Conservation (phyloP, 1,139 yeast genomes). For the Saccharomyces pastorianus region DNA sequence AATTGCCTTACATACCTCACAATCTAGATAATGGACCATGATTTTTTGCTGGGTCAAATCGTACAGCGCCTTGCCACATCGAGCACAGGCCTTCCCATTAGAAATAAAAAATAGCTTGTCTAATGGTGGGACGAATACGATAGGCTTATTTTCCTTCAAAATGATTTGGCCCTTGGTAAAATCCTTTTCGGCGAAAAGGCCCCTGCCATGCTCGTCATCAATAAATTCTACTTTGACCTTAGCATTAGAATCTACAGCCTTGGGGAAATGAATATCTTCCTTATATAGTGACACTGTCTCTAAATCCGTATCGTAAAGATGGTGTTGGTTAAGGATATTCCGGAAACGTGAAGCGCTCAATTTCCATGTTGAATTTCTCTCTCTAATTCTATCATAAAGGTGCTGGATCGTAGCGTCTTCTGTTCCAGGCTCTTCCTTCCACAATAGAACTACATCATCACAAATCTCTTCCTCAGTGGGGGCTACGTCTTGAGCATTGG, state of each 20-base stretch:
- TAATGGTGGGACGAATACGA: conserved; percentile 63
- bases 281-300: conserved; percentile 43
- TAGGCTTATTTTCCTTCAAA: conserved; percentile 55
- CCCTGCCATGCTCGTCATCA: conserved; percentile 40
- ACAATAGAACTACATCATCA: conserved; percentile 50
- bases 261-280: conserved; percentile 48
- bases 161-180: conserved; percentile 46
- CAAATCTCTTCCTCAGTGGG: conserved; percentile 64
- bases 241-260: neutral
- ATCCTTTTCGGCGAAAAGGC: conserved; percentile 38
- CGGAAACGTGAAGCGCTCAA: conserved; percentile 23
- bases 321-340: conserved; percentile 1
- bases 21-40: conserved; percentile 51
- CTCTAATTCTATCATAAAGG: conserved; percentile 45
- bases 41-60: conserved; percentile 30
- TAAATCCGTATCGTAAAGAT: conserved; percentile 15
- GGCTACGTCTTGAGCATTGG: conserved; percentile 15
- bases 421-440: conserved; percentile 61
- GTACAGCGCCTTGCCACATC: conserved; percentile 62
- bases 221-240: neutral
- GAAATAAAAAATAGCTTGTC: conserved; percentile 57
- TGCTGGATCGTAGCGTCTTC: conserved; percentile 52
- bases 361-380: conserved; percentile 52
- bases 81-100: conserved; percentile 66
- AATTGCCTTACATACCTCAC: conserved; percentile 55